Conservation (phyloP, 179 eudicot species). For the Kewa caespitosa region DNA sequence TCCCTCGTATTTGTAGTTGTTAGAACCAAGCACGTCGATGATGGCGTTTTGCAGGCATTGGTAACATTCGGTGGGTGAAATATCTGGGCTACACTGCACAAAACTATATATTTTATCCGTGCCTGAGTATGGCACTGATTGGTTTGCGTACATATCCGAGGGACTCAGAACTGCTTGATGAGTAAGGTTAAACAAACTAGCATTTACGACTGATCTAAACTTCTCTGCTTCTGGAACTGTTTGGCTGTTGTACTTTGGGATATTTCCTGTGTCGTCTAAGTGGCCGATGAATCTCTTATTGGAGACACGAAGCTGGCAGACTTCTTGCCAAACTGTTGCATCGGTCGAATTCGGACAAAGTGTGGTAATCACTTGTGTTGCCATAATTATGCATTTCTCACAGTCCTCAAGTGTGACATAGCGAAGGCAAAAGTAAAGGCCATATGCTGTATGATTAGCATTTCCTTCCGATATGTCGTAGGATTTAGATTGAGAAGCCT, state of each 20-base stretch:
- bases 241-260: not conserved
- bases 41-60: conserved; percentile 26
- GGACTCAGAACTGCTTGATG: conserved; percentile 16
- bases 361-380: conserved; percentile 11
- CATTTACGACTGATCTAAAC: conserved; percentile 19
- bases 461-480: conserved; percentile 17
- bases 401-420: not conserved
- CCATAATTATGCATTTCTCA: conserved; percentile 10
- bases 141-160: conserved; percentile 14
- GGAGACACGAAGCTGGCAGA: conserved; percentile 20
- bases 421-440: conserved; percentile 25
- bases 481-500: conserved; percentile 21
- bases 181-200: conserved; percentile 10
- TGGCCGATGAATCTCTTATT: conserved; percentile 17
- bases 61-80: conserved; percentile 27
- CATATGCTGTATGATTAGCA: conserved; percentile 9
- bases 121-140: not conserved
- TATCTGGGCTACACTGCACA: conserved; percentile 31
- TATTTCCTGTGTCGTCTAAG: conserved; percentile 7
- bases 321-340: conserved; percentile 22
- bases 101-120: conserved; percentile 12
- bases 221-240: conserved; percentile 17
- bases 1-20: conserved; percentile 22
- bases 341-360: conserved; percentile 19
- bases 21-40: conserved; percentile 23